Evolutionary conservation across 306 rosid species (phyloP), one percentile per base, ranked within the genome.

Genomic region (Hippophae gyantsensis): DNA sequence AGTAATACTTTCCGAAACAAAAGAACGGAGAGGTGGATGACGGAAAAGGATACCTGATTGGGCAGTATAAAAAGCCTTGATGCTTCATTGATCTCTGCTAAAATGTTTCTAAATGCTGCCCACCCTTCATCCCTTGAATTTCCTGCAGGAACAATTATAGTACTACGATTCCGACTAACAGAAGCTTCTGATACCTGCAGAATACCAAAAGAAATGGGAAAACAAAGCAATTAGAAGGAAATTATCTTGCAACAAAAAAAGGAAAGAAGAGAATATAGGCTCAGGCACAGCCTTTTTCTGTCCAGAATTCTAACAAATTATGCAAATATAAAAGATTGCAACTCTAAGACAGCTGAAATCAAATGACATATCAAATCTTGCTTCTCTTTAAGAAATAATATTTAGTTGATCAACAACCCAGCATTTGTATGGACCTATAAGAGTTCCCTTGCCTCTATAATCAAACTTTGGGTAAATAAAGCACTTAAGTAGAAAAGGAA

Each of bases 111-210:
- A 69, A 93, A 93, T 43, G 97, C 94, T 43, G 99, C 81, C 99
- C 99, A 93, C 51, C 99, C 99, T 75, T 93, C 99, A 65, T 93
- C 99, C 64, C 85, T 79, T 62, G 81, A 77, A 73, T 88, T 93
- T 76, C 99, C 97, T 13, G 99, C 97, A 46, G 99, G 99, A 75
- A 93, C 95, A 64, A 93, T 93, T 68, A 93, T 93, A 67, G 99
- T 93, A 74, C 99, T 93, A 52, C 99, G 95, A 62, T 93, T 93
- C 79, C 99, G 82, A 78, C 95, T 88, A 43, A 93, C 95, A 68
- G 99, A 93, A 54, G 99, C 99, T 77, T 93, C 99, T 45, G 97
- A 88, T 52, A 93, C 95, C 99, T 93, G 75, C 52, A 64, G 25
- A 70, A 32, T 32, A 32, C 38, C 38, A 32, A 32, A 32, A 32